Evolutionary conservation across 768 basidiomycete species (phyloP).

Genomic region (Leucosporidium scottii): DNA sequence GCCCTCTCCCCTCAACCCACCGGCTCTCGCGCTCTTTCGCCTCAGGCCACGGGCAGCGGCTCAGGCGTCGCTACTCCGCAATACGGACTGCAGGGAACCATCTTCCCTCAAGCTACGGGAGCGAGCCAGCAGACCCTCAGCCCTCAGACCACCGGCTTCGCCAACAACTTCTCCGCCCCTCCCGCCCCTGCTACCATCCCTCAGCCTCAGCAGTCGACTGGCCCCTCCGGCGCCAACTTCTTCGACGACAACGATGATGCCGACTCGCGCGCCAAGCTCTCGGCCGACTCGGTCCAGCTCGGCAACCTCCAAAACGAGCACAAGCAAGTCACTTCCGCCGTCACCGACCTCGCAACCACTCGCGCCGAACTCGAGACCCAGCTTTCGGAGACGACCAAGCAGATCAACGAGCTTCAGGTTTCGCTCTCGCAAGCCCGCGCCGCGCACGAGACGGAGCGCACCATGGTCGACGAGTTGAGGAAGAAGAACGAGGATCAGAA

Average conservation of each 20-base stretch:
- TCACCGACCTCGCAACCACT: constrained; percentile 60
- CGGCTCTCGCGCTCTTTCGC: constrained; percentile 12
- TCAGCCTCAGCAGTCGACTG: not conserved
- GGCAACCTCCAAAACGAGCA: constrained; percentile 82
- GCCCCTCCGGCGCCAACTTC: constrained; percentile 14
- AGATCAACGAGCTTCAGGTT: constrained; percentile 71
- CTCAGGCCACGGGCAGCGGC: constrained; percentile 18
- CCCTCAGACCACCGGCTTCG: constrained; percentile 15
- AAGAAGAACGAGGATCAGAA: constrained; percentile 63
- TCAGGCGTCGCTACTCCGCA: not conserved
- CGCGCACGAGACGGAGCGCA: constrained; percentile 76
- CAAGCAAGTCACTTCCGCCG: constrained; percentile 64
- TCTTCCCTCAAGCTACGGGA: constrained; percentile 28
- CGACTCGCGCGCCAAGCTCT: constrained; percentile 9
- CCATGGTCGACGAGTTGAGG: constrained; percentile 43
- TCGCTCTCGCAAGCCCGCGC: constrained; percentile 77
- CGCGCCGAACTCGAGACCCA: constrained; percentile 59
- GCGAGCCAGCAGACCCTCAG: constrained; percentile 18
- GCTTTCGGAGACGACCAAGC: constrained; percentile 60
- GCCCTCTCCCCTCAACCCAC: constrained; percentile 16
- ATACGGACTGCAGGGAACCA: constrained; percentile 15
- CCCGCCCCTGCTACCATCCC: not conserved
- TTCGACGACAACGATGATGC: constrained; percentile 32
- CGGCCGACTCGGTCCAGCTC: constrained; percentile 62
- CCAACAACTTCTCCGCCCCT: constrained; percentile 11